These are phyloP conservation scores for Hyphopichia khmerensis DNA, from an alignment of 1,139 yeast species.

Conservation along the genomic window DNA sequence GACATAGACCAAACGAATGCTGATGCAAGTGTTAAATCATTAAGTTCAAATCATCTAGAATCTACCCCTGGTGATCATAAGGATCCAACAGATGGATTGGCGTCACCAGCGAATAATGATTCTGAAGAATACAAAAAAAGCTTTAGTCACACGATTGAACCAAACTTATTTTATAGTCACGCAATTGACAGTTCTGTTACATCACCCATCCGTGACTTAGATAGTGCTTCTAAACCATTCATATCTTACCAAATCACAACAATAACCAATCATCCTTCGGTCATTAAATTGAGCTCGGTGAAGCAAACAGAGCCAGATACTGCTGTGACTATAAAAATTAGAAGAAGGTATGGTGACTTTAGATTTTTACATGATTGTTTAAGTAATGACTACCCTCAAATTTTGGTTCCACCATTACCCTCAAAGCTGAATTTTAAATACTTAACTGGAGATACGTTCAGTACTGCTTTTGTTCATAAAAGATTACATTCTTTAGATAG, in stretches of 20 bases:
- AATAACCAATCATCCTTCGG: slow-evolving; percentile 46
- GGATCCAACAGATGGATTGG: neutral
- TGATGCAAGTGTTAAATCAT: neutral
- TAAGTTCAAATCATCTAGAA: neutral
- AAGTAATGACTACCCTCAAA: slow-evolving; percentile 75
- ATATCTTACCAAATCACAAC: slow-evolving; percentile 80
- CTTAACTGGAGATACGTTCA: slow-evolving; percentile 90
- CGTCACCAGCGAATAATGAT: neutral
- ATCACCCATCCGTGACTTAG: slow-evolving; percentile 73
- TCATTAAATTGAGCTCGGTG: slow-evolving; percentile 29
- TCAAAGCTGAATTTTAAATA: slow-evolving; percentile 90
- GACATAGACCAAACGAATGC: neutral
- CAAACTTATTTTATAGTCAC: slow-evolving; percentile 19
- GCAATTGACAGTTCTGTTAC: slow-evolving; percentile 49
- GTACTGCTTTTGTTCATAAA: slow-evolving; percentile 75
- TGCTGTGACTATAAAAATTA: slow-evolving; percentile 48
- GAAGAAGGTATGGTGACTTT: slow-evolving; percentile 84
- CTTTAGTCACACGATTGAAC: neutral
- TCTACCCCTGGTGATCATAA: neutral
- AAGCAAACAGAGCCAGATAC: slow-evolving; percentile 9
- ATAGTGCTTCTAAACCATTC: slow-evolving; percentile 76
- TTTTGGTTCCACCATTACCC: slow-evolving; percentile 90
- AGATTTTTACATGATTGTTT: slow-evolving; percentile 74
- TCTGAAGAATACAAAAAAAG: neutral
- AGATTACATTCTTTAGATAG: slow-evolving; percentile 82